phyloP scores from a whole-genome alignment of 2,329 filamentous ascomycete species.

The Verticillium longisporum region DNA sequence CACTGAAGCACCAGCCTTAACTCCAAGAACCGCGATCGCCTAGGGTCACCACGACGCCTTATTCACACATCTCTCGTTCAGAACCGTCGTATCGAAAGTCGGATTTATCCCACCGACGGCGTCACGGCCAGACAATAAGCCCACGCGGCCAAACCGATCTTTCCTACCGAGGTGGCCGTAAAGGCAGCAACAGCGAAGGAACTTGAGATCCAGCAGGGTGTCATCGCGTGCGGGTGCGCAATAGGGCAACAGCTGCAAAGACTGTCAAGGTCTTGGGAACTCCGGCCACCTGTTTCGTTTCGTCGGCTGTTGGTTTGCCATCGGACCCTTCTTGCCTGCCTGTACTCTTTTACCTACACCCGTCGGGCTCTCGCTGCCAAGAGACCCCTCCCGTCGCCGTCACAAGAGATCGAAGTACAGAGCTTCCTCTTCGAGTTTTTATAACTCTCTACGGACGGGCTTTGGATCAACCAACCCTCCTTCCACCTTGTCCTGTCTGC shows the following conservation, averaged over 20 bases:
- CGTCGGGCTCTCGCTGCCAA: neutral
- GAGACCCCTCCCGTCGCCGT: neutral
- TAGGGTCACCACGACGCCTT: neutral
- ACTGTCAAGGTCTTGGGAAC: conserved; percentile 6
- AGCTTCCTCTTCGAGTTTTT: conserved; percentile 53
- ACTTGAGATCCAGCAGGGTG: neutral
- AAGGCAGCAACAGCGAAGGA: neutral
- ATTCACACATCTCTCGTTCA: neutral
- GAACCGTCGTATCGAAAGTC: neutral
- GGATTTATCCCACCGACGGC: neutral
- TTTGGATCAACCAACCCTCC: neutral
- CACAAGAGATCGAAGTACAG: conserved; percentile 44
- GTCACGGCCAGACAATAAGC: neutral
- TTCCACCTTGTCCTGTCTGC: conserved; percentile 13
- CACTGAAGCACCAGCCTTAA: neutral
- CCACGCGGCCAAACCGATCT: neutral
- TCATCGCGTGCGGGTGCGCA: neutral
- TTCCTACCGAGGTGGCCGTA: neutral
- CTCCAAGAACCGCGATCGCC: neutral
- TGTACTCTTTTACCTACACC: neutral
- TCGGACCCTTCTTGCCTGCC: neutral
- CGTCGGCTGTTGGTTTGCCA: conserved; percentile 2
- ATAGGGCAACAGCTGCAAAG: neutral
- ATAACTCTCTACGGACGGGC: conserved; percentile 3
- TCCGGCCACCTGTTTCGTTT: conserved; percentile 10